These are phyloP conservation scores for Solanum piurae DNA, from an alignment of 257 asterid genomes.

Conservation along the genomic window DNA sequence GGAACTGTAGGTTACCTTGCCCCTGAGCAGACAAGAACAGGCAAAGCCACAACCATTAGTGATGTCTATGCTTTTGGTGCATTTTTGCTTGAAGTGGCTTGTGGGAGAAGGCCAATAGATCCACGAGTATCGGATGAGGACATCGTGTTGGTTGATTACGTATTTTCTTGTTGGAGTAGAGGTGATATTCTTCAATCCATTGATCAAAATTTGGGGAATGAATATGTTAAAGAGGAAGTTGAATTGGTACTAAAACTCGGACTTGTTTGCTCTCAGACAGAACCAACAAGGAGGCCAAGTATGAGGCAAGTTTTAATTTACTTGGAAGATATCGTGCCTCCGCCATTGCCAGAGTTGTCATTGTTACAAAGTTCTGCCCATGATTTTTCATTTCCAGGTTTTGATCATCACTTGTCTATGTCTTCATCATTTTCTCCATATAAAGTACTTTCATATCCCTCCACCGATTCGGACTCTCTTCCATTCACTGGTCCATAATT, in stretches of 20 bases:
- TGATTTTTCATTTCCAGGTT: not conserved
- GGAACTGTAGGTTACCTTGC: conserved; percentile 34
- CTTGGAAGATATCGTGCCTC: not conserved
- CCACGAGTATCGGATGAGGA: conserved; percentile 12
- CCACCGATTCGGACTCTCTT: not conserved
- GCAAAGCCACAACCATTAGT: conserved; percentile 23
- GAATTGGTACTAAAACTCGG: conserved; percentile 47
- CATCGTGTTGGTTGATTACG: conserved; percentile 39
- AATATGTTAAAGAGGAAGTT: conserved; percentile 27
- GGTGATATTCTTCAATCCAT: conserved; percentile 31
- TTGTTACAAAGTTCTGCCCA: not conserved
- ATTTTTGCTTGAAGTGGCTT: conserved; percentile 49
- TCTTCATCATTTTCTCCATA: not conserved
- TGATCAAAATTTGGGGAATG: conserved; percentile 32
- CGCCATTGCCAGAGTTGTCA: conserved; percentile 24
- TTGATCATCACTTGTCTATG: not conserved
- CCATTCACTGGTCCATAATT: not conserved
- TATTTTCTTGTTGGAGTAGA: conserved; percentile 26
- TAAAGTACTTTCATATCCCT: not conserved
- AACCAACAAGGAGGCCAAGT: conserved; percentile 30
- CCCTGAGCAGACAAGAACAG: conserved; percentile 29
- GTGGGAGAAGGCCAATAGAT: conserved; percentile 59
- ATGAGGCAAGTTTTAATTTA: not conserved
- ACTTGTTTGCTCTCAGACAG: conserved; percentile 31
- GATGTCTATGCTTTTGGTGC: conserved; percentile 66